Evolutionary conservation across 2,329 filamentous ascomycete genomes (phyloP), one percentile per base, ranked within the genome.

Genomic region (Emergomyces pasteurianus): DNA sequence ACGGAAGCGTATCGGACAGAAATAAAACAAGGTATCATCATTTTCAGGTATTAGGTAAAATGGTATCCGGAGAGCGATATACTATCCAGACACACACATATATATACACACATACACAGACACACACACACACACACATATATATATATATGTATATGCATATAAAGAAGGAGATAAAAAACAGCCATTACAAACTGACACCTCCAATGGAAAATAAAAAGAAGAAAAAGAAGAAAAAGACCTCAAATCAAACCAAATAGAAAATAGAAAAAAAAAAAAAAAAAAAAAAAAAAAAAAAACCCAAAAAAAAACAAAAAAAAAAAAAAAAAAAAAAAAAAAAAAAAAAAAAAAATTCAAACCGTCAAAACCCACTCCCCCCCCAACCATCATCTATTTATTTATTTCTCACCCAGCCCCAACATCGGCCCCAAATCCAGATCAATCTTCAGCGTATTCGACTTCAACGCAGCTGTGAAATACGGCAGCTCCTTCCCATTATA

Each of bases 381-480:
- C n/a, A n/a, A n/a, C n/a, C n/a, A n/a, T n/a, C n/a, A n/a, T n/a
- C n/a, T n/a, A n/a, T n/a, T n/a, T 10, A 16, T 18, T 16, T 31
- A 36, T n/a, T 42, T 23, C 10, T 28, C 34, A 43, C 38, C 31
- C 16, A 53, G 14, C 5, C 47, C 36, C 47, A 54, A 60, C 47
- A 54, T n/a, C 12, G 73, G 69, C 5, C 55, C 60, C 18, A 55
- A 36, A 64, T 84, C 75, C 72, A 85, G 65, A 21, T 75, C 65
- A 3, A 81, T 63, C 0, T 68, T 70, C 47, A 84, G 69, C 2
- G 69, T 73, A 54, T 80, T 81, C 16, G 73, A 70, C 54, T 72
- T 65, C 42, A 85, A 71, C 2, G 82, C 80, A 34, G 74, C 70
- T 62, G 80, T 78, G 65, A 80, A 85, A 66, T 85, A 86, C 4